Evolutionary conservation across 352 stramenopile species (phyloP).

Genomic region (Elongisporangium undulatum): DNA sequence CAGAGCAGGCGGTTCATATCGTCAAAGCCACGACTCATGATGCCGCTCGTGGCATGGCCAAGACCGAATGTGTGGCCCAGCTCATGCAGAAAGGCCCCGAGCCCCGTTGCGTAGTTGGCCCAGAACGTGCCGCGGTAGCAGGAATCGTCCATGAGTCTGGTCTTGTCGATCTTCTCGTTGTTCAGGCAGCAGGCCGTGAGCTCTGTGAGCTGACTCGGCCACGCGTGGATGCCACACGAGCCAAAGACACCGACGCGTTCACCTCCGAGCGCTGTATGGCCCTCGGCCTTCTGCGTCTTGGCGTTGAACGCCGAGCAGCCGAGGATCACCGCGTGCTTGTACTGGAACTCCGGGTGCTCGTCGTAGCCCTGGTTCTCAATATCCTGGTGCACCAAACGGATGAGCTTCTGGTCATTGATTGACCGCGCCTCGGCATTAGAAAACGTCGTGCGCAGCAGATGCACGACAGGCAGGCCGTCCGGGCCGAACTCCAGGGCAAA

Average conservation of each 20-base stretch:
- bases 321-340: conserved; percentile 73
- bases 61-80: conserved; percentile 60
- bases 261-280: conserved; percentile 54
- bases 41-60: conserved; percentile 44
- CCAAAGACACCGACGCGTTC: conserved; percentile 59
- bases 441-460: conserved; percentile 52
- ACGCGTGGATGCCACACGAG: conserved; percentile 62
- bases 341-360: conserved; percentile 17
- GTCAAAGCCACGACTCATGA: conserved; percentile 72
- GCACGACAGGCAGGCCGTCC: conserved; percentile 45
- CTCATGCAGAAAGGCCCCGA: conserved; percentile 64
- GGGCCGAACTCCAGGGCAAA: conserved; percentile 46
- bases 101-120: conserved; percentile 60
- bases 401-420: conserved; percentile 58
- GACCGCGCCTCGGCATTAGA: conserved; percentile 36
- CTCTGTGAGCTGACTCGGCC: conserved; percentile 41
- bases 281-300: conserved; percentile 39
- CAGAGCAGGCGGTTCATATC: conserved; percentile 65
- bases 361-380: conserved; percentile 37
- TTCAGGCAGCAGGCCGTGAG: conserved; percentile 48
- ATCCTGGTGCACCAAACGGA: conserved; percentile 42
- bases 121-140: conserved; percentile 51
- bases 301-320: conserved; percentile 61
- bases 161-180: conserved; percentile 48
- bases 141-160: conserved; percentile 51